Evolutionary conservation across 225 moss, liverwort and hornwort species (phyloP).

Genomic region (Bryoerythrophyllum caledonicum): DNA sequence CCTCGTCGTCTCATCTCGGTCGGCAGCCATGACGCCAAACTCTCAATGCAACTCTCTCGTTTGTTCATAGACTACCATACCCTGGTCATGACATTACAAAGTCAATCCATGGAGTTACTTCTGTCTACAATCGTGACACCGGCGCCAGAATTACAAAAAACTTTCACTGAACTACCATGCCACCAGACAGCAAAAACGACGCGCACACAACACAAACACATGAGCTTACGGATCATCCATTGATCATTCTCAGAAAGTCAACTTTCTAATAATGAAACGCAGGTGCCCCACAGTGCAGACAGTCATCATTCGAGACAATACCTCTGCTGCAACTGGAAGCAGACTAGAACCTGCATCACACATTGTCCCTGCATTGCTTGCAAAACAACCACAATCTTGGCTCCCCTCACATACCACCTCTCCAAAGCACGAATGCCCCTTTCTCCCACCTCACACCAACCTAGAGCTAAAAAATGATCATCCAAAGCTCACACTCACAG

Average conservation of each 20-base stretch:
- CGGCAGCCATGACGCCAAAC: neutral
- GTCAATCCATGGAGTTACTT: neutral
- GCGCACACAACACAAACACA: neutral
- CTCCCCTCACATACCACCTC: neutral
- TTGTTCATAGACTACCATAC: neutral
- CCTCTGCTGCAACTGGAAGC: neutral
- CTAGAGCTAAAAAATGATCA: neutral
- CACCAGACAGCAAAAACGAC: neutral
- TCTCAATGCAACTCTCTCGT: too few species aligned
- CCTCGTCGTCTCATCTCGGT: neutral
- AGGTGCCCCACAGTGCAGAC: neutral
- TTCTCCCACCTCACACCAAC: neutral
- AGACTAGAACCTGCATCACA: neutral
- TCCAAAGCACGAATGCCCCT: neutral
- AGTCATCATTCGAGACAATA: neutral
- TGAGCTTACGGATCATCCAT: neutral
- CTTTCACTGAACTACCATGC: too few species aligned
- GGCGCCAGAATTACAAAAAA: neutral
- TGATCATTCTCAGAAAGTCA: neutral
- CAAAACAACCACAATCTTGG: neutral
- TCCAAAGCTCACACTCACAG: neutral
- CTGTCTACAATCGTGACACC: neutral
- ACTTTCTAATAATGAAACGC: neutral
- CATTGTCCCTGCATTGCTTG: neutral
- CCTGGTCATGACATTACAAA: constrained; percentile 8